Percentiles rank a stretch among this genome's conserved stretches.
Evolutionary conservation across 352 stramenopile species (phyloP).

Genomic region (Pythium aquatile): DNA sequence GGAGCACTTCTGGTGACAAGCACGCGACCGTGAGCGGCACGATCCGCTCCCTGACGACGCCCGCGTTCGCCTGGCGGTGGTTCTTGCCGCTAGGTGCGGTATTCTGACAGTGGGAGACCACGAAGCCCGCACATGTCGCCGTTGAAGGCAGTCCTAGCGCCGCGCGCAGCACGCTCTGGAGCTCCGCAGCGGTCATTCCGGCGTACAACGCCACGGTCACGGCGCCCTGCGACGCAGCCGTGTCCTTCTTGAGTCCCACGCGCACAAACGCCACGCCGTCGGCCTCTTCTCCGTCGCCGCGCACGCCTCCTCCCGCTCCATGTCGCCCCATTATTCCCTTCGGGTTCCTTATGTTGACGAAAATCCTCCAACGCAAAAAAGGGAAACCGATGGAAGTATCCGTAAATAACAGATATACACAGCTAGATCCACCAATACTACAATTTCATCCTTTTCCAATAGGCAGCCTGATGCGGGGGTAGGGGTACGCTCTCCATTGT

Average conservation of each 20-base stretch:
- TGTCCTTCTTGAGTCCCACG: neutral
- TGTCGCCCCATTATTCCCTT: conserved; percentile 1
- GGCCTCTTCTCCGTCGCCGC: neutral
- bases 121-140: conserved; percentile 39
- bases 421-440: neutral
- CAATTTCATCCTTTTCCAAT: neutral
- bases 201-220: conserved; percentile 53
- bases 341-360: neutral
- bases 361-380: neutral
- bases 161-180: conserved; percentile 38
- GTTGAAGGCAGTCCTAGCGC: conserved; percentile 30
- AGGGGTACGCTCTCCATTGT: neutral
- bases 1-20: conserved; percentile 42
- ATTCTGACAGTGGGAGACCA: conserved; percentile 13
- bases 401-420: neutral
- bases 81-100: neutral
- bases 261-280: conserved; percentile 24
- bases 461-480: neutral
- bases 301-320: neutral
- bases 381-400: neutral
- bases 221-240: neutral
- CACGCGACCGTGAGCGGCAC: conserved; percentile 67
- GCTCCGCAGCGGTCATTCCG: conserved; percentile 46
- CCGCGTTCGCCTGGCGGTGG: neutral
- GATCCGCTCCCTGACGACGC: conserved; percentile 28